Evolutionary conservation across 2,329 filamentous ascomycete species (phyloP).

Genomic region (Cladosporium cucumerinum): DNA sequence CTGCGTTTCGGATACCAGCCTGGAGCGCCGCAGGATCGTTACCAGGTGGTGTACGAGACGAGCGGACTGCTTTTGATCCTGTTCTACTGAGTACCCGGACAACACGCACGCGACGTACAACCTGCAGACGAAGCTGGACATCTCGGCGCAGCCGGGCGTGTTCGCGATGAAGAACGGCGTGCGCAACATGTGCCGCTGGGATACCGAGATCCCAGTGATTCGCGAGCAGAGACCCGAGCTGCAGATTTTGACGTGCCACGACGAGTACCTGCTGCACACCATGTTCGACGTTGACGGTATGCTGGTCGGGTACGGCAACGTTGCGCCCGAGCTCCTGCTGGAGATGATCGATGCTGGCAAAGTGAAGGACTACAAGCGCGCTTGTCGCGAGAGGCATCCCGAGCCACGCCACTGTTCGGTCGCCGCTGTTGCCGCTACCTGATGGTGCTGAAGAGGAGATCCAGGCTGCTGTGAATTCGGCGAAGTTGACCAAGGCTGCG

Average conservation of each 20-base stretch:
- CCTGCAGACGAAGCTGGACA: constrained; percentile 52
- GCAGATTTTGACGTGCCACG: constrained; percentile 52
- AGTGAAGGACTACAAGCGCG: constrained; percentile 47
- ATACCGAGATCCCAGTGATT: constrained; percentile 54
- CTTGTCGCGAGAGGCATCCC: constrained; percentile 52
- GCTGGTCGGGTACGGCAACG: constrained; percentile 54
- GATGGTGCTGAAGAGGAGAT: constrained; percentile 46
- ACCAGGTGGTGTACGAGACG: constrained; percentile 50
- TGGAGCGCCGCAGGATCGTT: constrained; percentile 52
- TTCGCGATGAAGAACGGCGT: constrained; percentile 58
- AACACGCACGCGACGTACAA: constrained; percentile 53
- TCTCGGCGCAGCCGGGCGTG: constrained; percentile 51
- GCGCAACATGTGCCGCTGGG: constrained; percentile 56
- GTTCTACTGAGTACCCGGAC: constrained; percentile 52
- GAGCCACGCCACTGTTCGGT: constrained; percentile 50
- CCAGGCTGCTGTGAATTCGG: constrained; percentile 39
- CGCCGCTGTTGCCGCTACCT: constrained; percentile 45
- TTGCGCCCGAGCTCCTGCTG: constrained; percentile 50
- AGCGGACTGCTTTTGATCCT: constrained; percentile 51
- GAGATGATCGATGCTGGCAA: constrained; percentile 53
- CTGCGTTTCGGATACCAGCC: constrained; percentile 54
- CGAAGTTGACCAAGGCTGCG: constrained; percentile 24
- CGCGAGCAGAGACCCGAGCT: constrained; percentile 48
- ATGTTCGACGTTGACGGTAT: constrained; percentile 53
- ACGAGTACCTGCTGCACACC: constrained; percentile 53